These are phyloP conservation scores for Marsdenia floribunda DNA, from an alignment of 257 asterid species.

Conservation along the genomic window DNA sequence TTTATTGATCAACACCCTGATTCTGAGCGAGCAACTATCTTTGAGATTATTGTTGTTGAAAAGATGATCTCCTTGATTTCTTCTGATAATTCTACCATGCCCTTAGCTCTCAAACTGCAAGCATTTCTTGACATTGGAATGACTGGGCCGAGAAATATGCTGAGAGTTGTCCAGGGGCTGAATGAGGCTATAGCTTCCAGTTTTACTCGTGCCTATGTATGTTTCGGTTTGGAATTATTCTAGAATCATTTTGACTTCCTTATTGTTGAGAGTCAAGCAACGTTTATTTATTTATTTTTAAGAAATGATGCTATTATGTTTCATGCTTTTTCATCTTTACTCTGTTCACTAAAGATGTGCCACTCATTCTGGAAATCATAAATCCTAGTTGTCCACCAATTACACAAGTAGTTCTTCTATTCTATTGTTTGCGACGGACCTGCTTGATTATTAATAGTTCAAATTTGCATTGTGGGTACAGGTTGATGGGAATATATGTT, in stretches of 20 bases:
- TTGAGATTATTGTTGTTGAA: conserved; percentile 60
- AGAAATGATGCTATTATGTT: neutral
- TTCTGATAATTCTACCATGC: conserved; percentile 50
- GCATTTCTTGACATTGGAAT: conserved; percentile 69
- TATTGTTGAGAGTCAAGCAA: neutral
- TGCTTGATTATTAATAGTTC: conserved; percentile 7
- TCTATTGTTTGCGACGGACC: neutral
- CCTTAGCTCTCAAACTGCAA: conserved; percentile 55
- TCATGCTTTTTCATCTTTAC: neutral
- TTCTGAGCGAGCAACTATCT: conserved; percentile 49
- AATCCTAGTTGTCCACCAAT: neutral
- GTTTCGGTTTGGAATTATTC: conserved; percentile 28
- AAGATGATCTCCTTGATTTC: conserved; percentile 51
- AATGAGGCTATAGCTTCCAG: conserved; percentile 53
- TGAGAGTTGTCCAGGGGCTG: conserved; percentile 53
- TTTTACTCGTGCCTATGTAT: conserved; percentile 64
- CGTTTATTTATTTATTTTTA: neutral
- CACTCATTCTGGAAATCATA: neutral
- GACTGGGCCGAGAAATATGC: conserved; percentile 56
- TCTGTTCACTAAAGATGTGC: neutral
- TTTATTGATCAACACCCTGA: conserved; percentile 47
- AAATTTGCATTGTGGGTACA: conserved; percentile 30
- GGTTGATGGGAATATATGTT: conserved; percentile 47
- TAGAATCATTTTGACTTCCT: neutral
- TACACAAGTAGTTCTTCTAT: neutral